Evolutionary conservation across 2,329 filamentous ascomycete genomes (phyloP), one percentile per base, ranked within the genome.

Genomic region (Alternaria conjuncta): DNA sequence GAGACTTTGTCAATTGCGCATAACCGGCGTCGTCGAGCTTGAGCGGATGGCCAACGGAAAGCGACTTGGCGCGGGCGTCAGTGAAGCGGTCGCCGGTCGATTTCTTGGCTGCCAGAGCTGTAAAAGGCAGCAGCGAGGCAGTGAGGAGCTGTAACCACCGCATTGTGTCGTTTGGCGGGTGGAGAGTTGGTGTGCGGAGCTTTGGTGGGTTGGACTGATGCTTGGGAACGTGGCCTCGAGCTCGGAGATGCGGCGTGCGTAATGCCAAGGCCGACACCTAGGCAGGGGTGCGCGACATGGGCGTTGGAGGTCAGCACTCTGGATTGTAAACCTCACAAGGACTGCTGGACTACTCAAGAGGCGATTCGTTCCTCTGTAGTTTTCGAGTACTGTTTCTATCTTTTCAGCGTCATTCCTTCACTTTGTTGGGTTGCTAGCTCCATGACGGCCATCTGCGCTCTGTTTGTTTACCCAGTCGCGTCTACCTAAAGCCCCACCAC

Each of bases 11-110:
- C 70, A 98, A 83, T 69, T 92, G 87, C 71, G 87, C 86, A 85
- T 96, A 99, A 51, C 86, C 84, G 23, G 83, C 82, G 79, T 97
- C 94, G 79, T 90, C 86, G 71, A 99, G 88, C 83, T 93, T 93
- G 77, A 97, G 75, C 6, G 94, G 90, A 11, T 63, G 63, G 25
- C 87, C 82, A 5, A 87, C 86, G 46, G 85, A 84, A 61, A 90
- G 85, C 62, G 91, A 85, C 79, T 94, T 89, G 68, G 87, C 78
- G 77, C 91, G 89, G 82, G 89, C 95, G 63, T 88, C 86, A 67
- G 87, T 79, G 84, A 95, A 97, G 75, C 87, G 89, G 78, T 92
- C 88, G 65, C 77, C 82, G 15, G 76, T 67, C 53, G 89, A 83
- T 79, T 91, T 89, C 77, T 90, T 91, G 57, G 90, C 87, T 51